A percentile compares a stretch with the other conserved stretches of the same genome.
These are phyloP conservation scores for Scutellaria minor DNA, from an alignment of 257 asterid genomes.

Conservation along the genomic window DNA sequence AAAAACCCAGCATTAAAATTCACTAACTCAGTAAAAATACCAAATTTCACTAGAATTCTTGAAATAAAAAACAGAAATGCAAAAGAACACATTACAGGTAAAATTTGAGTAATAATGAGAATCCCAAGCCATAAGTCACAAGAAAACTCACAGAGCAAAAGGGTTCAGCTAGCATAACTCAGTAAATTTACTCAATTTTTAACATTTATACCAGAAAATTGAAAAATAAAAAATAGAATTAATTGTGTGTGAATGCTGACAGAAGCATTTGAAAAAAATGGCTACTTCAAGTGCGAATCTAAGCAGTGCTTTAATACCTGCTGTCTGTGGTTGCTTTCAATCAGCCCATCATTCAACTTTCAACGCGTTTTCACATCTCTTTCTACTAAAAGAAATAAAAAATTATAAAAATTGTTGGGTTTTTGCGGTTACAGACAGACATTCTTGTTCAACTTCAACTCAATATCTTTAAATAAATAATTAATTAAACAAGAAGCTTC, in stretches of 20 bases:
- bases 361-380: slow-evolving; percentile 41
- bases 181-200: too few species aligned
- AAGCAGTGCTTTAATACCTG: neutral
- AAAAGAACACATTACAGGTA: too few species aligned
- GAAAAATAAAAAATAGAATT: neutral
- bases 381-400: neutral
- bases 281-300: neutral
- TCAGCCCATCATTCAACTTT: slow-evolving; percentile 13
- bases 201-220: neutral
- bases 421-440: neutral
- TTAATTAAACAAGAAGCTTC: too few species aligned
- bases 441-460: slow-evolving; percentile 5
- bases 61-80: too few species aligned
- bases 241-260: slow-evolving; percentile 41
- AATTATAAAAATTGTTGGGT: neutral
- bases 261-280: neutral
- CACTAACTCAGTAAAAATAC: neutral
- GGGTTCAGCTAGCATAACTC: neutral
- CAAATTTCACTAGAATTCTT: too few species aligned
- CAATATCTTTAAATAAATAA: too few species aligned
- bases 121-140: neutral
- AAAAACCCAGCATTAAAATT: slow-evolving; percentile 1
- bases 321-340: neutral
- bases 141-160: neutral
- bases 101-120: neutral